Percentiles rank a stretch among this genome's conserved stretches.
Conservation (phyloP, 169 alveolate species). For the Besnoitia besnoiti region DNA sequence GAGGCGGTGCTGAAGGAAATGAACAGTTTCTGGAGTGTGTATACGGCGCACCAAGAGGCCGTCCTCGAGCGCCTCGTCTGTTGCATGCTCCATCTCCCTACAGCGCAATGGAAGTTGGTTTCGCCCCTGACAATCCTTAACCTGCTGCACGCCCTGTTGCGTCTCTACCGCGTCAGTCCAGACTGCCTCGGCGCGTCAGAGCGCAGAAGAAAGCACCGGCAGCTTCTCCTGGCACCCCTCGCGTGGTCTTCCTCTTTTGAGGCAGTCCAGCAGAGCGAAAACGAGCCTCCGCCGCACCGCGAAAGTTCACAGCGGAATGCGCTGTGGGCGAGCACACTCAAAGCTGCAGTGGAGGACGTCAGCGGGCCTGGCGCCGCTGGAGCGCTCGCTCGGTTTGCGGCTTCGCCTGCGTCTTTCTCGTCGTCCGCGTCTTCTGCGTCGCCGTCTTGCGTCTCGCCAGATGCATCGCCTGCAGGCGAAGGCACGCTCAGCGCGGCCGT, state of each 20-base stretch:
- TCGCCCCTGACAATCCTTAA: background rate
- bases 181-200: background rate
- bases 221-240: background rate
- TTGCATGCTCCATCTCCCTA: background rate
- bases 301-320: background rate
- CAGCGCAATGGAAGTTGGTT: background rate
- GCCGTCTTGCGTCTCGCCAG: background rate
- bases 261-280: background rate
- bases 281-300: background rate
- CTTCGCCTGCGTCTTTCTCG: background rate
- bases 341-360: background rate
- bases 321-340: background rate
- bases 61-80: background rate
- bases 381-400: background rate
- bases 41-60: background rate
- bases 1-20: background rate
- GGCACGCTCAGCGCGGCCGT: background rate
- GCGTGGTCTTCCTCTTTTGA: background rate
- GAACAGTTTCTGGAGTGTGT: background rate
- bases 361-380: background rate
- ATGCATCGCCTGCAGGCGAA: background rate
- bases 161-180: background rate
- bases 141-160: background rate
- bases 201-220: background rate
- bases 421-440: background rate